phyloP scores from a whole-genome alignment of 129 eudicot species.

The Flaveria robusta region DNA sequence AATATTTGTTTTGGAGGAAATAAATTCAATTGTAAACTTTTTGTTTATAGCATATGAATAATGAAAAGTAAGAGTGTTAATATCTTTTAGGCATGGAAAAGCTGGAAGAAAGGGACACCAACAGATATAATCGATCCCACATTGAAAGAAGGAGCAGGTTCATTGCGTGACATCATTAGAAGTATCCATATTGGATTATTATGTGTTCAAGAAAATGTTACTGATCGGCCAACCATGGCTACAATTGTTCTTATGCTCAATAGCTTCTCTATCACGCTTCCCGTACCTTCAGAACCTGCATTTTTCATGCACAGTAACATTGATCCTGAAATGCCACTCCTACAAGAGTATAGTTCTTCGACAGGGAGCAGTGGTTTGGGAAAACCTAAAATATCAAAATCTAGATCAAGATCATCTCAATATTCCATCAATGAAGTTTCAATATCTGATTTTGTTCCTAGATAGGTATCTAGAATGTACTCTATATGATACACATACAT shows the following conservation, averaged over 20 bases:
- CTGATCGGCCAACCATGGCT: constrained; percentile 6
- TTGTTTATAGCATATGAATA: neutral
- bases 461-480: constrained; percentile 3
- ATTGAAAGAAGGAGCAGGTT: neutral
- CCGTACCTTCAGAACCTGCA: constrained; percentile 9
- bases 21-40: neutral
- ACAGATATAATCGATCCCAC: constrained; percentile 1
- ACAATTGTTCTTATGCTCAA: constrained; percentile 1
- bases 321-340: constrained; percentile 5
- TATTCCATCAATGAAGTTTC: neutral
- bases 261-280: constrained; percentile 19
- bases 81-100: constrained; percentile 10
- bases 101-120: neutral
- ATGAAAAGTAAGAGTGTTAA: neutral
- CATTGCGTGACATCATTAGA: constrained; percentile 8
- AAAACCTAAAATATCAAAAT: constrained; percentile 12
- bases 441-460: neutral
- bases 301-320: constrained; percentile 14
- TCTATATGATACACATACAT: neutral
- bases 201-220: constrained; percentile 17
- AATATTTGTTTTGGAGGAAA: neutral
- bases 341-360: constrained; percentile 6
- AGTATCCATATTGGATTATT: constrained; percentile 17
- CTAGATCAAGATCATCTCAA: constrained; percentile 13
- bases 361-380: neutral